phyloP scores from a whole-genome alignment of 257 asterid genomes.

The Nicotiana tabacum region DNA sequence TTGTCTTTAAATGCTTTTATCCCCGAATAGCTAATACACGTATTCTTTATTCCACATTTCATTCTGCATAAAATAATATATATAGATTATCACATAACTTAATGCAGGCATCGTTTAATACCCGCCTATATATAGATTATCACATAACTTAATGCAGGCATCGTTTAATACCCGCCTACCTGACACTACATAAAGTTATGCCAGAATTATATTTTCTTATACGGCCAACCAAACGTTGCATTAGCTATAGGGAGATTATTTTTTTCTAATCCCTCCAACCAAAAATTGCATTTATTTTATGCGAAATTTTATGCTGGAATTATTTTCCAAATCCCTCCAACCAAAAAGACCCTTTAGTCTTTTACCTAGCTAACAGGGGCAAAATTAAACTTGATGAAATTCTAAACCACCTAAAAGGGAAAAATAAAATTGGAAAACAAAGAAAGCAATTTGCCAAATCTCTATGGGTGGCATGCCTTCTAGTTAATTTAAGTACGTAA shows the following conservation, averaged over 20 bases:
- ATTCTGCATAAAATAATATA: not conserved
- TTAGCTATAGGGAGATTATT: not conserved
- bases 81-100: not conserved
- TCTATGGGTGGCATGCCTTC: not conserved
- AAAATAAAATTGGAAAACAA: not conserved
- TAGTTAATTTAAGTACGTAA: not conserved
- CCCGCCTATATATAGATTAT: not conserved
- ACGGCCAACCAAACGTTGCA: not conserved
- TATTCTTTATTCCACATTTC: not conserved
- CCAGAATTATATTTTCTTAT: not conserved
- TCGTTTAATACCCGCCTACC: not conserved
- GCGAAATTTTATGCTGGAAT: not conserved
- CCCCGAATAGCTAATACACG: not conserved
- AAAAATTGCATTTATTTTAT: not conserved
- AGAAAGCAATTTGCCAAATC: not conserved
- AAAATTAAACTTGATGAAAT: not conserved
- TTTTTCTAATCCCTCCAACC: not conserved
- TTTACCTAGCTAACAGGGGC: not conserved
- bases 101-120: not conserved
- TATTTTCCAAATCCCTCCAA: not conserved
- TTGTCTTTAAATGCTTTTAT: not conserved
- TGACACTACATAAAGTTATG: not conserved
- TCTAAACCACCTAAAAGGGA: not conserved
- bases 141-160: not conserved
- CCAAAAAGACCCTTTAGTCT: not conserved